Conservation (phyloP, 1,139 yeast species). For the Candida buenavistaensis region DNA sequence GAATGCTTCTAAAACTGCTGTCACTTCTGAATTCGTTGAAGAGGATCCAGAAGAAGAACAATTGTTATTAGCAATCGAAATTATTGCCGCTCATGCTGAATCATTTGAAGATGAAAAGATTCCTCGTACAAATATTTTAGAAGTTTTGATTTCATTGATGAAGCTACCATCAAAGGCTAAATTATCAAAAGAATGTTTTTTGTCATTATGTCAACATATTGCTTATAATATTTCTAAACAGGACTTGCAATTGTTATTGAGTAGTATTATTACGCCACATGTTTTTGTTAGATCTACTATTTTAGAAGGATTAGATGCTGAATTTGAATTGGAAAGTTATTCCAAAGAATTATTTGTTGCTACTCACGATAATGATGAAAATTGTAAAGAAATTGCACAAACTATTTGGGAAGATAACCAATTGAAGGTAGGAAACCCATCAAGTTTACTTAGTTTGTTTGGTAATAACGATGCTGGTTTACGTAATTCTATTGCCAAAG, state of each 20-base stretch:
- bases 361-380: constrained; percentile 69
- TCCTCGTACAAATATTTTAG: constrained; percentile 67
- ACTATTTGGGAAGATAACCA: constrained; percentile 86
- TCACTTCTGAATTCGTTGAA: constrained; percentile 63
- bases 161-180: constrained; percentile 77
- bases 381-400: constrained; percentile 63
- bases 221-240: constrained; percentile 54
- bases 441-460: constrained; percentile 52
- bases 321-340: constrained; percentile 69
- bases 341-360: constrained; percentile 78
- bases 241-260: constrained; percentile 63
- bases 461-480: constrained; percentile 60
- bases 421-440: constrained; percentile 44
- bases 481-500: constrained; percentile 62
- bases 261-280: constrained; percentile 61
- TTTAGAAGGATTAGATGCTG: constrained; percentile 82
- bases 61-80: constrained; percentile 72
- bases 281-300: constrained; percentile 74
- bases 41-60: constrained; percentile 91
- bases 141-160: constrained; percentile 65
- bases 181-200: constrained; percentile 77
- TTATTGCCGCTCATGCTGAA: constrained; percentile 74
- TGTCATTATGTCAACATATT: constrained; percentile 72
- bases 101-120: constrained; percentile 64
- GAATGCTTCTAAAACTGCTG: constrained; percentile 48